Percentiles rank a stretch among this genome's conserved stretches.
These are phyloP conservation scores for Cercospora sp. DNA, from an alignment of 2,329 filamentous ascomycete genomes.

Conservation along the genomic window DNA sequence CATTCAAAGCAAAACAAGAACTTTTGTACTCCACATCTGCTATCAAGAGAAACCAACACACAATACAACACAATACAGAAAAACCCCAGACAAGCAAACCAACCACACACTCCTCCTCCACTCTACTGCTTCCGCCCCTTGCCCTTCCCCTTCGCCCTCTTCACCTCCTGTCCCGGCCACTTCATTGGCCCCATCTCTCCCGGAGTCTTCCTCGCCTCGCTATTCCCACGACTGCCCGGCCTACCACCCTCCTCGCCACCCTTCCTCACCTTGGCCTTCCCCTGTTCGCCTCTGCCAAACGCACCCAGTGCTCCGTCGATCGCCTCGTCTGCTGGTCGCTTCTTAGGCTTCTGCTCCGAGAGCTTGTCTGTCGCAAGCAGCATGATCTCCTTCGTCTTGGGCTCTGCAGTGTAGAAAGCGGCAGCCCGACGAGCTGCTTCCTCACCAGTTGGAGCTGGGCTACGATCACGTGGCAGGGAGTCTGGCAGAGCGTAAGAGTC, in stretches of 20 bases:
- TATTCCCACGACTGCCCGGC: background rate
- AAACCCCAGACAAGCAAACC: background rate
- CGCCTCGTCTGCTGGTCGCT: background rate
- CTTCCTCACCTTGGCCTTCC: slow-evolving; percentile 7
- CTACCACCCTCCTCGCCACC: background rate
- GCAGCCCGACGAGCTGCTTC: background rate
- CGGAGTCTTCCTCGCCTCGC: background rate
- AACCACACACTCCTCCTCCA: background rate
- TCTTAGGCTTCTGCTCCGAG: background rate
- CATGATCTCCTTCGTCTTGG: slow-evolving; percentile 4
- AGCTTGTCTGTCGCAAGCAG: background rate
- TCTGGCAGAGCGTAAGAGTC: background rate
- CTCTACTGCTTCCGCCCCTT: background rate
- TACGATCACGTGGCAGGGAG: background rate
- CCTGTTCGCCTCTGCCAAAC: background rate
- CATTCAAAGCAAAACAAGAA: background rate
- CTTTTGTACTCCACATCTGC: background rate
- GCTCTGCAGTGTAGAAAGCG: background rate
- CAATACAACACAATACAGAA: background rate
- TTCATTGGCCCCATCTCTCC: background rate
- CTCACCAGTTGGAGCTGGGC: background rate
- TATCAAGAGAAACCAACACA: background rate
- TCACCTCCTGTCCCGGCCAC: slow-evolving; percentile 13
- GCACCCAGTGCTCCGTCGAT: slow-evolving; percentile 3
- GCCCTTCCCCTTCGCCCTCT: background rate